Conservation (phyloP, 805 yeast species). For the Kodamaea kakaduensis region DNA sequence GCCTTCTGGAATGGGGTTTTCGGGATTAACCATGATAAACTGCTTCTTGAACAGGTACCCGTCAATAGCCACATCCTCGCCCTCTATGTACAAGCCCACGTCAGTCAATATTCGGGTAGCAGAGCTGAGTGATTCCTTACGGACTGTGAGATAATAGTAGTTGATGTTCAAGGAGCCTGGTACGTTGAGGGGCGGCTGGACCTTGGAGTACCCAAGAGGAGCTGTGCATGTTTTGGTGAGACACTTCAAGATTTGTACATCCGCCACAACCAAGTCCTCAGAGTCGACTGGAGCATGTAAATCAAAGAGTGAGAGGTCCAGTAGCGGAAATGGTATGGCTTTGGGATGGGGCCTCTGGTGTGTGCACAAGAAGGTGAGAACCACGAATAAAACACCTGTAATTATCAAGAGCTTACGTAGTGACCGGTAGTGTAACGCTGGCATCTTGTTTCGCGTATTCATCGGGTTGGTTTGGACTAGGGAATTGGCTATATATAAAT, state of each 20-base stretch:
- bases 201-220: slow-evolving; percentile 12
- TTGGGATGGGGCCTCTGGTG: not conserved
- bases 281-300: not conserved
- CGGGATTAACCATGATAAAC: slow-evolving; percentile 6
- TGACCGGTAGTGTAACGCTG: slow-evolving; percentile 7
- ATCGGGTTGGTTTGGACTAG: not conserved
- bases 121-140: slow-evolving; percentile 5
- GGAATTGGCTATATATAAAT: too few relatives aligned
- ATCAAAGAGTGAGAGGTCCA: slow-evolving; percentile 9
- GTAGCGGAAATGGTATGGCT: slow-evolving; percentile 7
- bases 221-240: slow-evolving; percentile 8
- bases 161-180: slow-evolving; percentile 1
- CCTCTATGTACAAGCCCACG: slow-evolving; percentile 7
- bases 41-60: slow-evolving; percentile 8
- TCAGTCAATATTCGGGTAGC: slow-evolving; percentile 11
- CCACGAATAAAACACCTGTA: not conserved
- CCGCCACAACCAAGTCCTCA: slow-evolving; percentile 9
- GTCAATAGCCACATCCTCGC: slow-evolving; percentile 6
- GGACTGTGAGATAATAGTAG: slow-evolving; percentile 8
- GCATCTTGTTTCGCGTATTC: slow-evolving; percentile 1
- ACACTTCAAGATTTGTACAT: slow-evolving; percentile 11
- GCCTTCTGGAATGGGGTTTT: slow-evolving; percentile 5
- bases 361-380: not conserved
- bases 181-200: slow-evolving; percentile 12
- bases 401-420: slow-evolving; percentile 8